Evolutionary conservation across 495 filamentous ascomycete genomes (phyloP).

Genomic region (Baudoinia panamericana): DNA sequence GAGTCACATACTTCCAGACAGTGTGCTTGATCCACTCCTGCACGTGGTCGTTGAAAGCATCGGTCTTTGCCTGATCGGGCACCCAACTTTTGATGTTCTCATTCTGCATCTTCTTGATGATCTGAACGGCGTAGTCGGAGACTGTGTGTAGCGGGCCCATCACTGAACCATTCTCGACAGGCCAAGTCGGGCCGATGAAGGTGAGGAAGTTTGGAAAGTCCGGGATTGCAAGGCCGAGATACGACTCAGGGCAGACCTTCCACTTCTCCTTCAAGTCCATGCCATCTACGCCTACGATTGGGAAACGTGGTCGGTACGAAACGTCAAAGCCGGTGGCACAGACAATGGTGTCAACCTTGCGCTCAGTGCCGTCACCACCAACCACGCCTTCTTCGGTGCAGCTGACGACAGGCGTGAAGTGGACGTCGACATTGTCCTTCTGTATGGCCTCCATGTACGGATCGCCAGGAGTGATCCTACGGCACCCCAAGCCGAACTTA

Average conservation of each 20-base stretch:
- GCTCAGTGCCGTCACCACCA: slow-evolving; percentile 26
- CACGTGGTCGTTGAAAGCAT: slow-evolving; percentile 28
- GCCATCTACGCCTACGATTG: slow-evolving; percentile 26
- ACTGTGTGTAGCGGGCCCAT: slow-evolving; percentile 24
- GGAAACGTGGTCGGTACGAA: slow-evolving; percentile 27
- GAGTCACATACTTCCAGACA: slow-evolving; percentile 31
- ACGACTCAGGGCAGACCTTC: slow-evolving; percentile 24
- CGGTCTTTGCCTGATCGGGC: slow-evolving; percentile 24
- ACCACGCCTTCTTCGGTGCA: slow-evolving; percentile 27
- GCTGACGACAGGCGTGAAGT: slow-evolving; percentile 25
- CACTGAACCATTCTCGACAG: slow-evolving; percentile 28
- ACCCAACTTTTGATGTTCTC: slow-evolving; percentile 28
- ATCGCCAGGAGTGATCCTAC: slow-evolving; percentile 28
- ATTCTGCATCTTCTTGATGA: slow-evolving; percentile 31
- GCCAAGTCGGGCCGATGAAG: slow-evolving; percentile 25
- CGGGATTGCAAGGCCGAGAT: slow-evolving; percentile 26
- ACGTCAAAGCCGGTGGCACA: slow-evolving; percentile 32
- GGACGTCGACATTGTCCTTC: slow-evolving; percentile 29
- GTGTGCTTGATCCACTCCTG: slow-evolving; percentile 31
- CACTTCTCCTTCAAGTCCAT: slow-evolving; percentile 27
- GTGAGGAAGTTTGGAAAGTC: slow-evolving; percentile 30
- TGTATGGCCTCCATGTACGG: slow-evolving; percentile 30
- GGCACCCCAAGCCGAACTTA: slow-evolving; percentile 27
- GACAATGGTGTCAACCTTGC: slow-evolving; percentile 27
- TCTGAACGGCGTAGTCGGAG: slow-evolving; percentile 24